Percentiles rank a stretch among this genome's conserved stretches.
phyloP scores from a whole-genome alignment of 2,329 filamentous ascomycete species.

The Monosporascus sp. region DNA sequence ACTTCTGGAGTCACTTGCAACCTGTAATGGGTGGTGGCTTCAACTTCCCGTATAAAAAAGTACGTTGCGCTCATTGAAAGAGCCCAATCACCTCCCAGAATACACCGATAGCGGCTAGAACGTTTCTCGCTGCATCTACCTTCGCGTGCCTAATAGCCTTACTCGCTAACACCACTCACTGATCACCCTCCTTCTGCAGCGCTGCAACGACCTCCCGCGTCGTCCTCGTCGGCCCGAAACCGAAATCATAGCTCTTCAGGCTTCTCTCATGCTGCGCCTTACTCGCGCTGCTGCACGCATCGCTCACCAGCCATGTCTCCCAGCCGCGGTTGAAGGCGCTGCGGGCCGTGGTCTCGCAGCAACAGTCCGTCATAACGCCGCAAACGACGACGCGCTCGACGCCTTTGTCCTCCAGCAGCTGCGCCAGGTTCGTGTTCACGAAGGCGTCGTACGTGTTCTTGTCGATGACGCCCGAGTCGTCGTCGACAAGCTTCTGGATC shows the following conservation, averaged over 20 bases:
- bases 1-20: no score
- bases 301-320: slow-evolving; percentile 34
- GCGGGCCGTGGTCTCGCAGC: slow-evolving; percentile 33
- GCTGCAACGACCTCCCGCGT: neutral
- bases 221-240: slow-evolving; percentile 21
- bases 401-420: slow-evolving; percentile 17
- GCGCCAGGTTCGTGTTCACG: slow-evolving; percentile 27
- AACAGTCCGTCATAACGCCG: slow-evolving; percentile 38
- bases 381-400: slow-evolving; percentile 31
- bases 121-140: no score
- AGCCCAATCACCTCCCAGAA: no score
- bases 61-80: no score
- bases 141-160: no score
- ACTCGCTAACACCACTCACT: no score
- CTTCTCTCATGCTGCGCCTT: slow-evolving; percentile 28
- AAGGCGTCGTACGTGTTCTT: slow-evolving; percentile 40
- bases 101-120: no score
- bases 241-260: slow-evolving; percentile 27
- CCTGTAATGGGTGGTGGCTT: no score
- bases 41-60: no score
- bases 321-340: slow-evolving; percentile 34
- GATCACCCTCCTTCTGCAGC: neutral
- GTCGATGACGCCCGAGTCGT: slow-evolving; percentile 1
- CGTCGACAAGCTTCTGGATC: slow-evolving; percentile 10
- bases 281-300: slow-evolving; percentile 32